These are phyloP conservation scores for Blastobotrys indianensis DNA, from an alignment of 1,139 yeast species.

Conservation along the genomic window DNA sequence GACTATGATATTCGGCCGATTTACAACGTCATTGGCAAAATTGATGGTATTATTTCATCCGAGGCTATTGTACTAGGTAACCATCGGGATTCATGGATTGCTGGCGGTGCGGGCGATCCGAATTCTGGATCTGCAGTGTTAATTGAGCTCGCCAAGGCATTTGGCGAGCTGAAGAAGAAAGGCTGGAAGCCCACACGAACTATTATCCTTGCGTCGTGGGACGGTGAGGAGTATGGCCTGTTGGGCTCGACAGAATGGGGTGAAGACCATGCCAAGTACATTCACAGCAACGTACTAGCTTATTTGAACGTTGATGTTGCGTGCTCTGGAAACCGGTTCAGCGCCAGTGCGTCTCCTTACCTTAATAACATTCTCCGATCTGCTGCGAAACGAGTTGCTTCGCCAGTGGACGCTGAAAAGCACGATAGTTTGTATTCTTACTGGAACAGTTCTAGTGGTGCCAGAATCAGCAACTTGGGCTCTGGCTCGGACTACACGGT, in stretches of 20 bases:
- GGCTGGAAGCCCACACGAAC: constrained; percentile 66
- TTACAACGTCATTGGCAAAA: constrained; percentile 51
- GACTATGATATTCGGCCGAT: constrained; percentile 54
- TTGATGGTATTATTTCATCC: constrained; percentile 46
- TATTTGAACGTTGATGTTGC: constrained; percentile 63
- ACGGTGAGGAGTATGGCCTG: constrained; percentile 66
- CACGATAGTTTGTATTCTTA: constrained; percentile 50
- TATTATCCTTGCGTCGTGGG: constrained; percentile 61
- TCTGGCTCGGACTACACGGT: constrained; percentile 68
- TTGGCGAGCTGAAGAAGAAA: constrained; percentile 41
- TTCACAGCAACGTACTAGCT: constrained; percentile 47
- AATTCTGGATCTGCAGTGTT: constrained; percentile 58
- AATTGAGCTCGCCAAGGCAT: constrained; percentile 52
- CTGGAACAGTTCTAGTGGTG: constrained; percentile 40
- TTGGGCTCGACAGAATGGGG: constrained; percentile 68
- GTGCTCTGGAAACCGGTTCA: constrained; percentile 46
- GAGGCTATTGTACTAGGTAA: constrained; percentile 59
- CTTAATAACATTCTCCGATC: constrained; percentile 40
- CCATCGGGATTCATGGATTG: constrained; percentile 71
- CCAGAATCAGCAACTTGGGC: constrained; percentile 44
- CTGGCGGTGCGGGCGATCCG: constrained; percentile 69
- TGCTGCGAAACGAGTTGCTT: constrained; percentile 38
- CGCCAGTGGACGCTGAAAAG: constrained; percentile 37
- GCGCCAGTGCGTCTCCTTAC: constrained; percentile 48
- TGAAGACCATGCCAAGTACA: constrained; percentile 42